Base-by-base conservation (phyloP, 2,329 filamentous ascomycete species). In the Scedosporium minutisporum region DNA sequence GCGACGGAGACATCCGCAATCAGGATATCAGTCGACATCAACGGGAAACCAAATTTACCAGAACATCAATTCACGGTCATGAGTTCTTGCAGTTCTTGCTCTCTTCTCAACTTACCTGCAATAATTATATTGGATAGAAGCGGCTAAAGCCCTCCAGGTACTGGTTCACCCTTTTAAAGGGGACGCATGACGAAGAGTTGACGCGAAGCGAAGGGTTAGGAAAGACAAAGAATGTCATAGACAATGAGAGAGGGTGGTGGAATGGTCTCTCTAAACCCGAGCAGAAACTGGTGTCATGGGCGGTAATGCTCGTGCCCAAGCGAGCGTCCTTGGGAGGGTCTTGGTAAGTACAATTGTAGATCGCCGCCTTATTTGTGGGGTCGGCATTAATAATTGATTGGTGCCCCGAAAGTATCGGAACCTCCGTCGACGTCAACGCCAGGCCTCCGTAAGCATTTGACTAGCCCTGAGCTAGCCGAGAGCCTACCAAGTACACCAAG, bases 311-410 rank as follows among this genome's bases (percentile, higher is more conserved):
- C 21, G 33, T 38, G 33, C 33, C 33, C 33, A 38, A 38, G 33
- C 33, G 2, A 38, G 33, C 1, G 33, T 38, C 33, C 33, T 33
- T 33, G 29, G 29, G 29, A 38, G 33, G 10, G 33, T 38, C 33
- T 14, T 55, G 21, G 51, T 12, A 55, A 14, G 12, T 23, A 18
- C 23, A 18, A 4, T 23, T 9, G 51, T 3, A 33, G 18, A 60
- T 51, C 58, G 44, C 12, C 23, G 59, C 25, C 59, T 44, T 61
- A 53, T 53, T 53, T 51, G 59, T 61, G 44, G 59, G 21, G 21
- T 44, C 25, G 44, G 59, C 25, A 61, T 61, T 61, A 61, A 53
- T 61, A 61, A 61, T 61, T 23, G 57, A 38, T 23, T 27, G 18
- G 23, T 33, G 59, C 59, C 9, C 44, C 59, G 25, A 61, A 18